These are phyloP conservation scores for Trichoderma oligosporum DNA, from an alignment of 2,329 filamentous ascomycete genomes.

Conservation along the genomic window DNA sequence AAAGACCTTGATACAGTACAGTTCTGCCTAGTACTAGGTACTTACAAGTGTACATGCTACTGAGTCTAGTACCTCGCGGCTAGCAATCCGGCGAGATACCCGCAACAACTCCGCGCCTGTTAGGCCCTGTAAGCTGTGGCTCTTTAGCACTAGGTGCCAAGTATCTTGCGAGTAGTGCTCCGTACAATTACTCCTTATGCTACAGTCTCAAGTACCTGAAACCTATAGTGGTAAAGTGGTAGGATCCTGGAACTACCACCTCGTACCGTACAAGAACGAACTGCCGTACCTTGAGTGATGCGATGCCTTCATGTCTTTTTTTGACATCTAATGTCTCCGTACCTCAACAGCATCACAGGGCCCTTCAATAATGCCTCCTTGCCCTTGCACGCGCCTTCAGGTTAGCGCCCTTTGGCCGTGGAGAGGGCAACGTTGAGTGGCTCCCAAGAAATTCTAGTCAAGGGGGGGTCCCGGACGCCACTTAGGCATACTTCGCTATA, in stretches of 20 bases:
- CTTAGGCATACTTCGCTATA: background rate
- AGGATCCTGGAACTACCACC: too few relatives aligned
- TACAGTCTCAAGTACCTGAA: background rate
- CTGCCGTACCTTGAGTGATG: too few relatives aligned
- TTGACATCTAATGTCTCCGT: too few relatives aligned
- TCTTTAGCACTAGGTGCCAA: background rate
- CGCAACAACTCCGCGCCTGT: background rate
- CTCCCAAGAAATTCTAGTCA: slow-evolving; percentile 1
- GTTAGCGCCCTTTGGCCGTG: slow-evolving; percentile 12
- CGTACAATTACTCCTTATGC: too few relatives aligned
- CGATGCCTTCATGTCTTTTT: too few relatives aligned
- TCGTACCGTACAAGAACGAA: too few relatives aligned
- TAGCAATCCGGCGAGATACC: slow-evolving; percentile 13
- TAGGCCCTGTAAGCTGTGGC: background rate
- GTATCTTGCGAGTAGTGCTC: background rate
- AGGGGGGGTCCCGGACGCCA: slow-evolving; percentile 11
- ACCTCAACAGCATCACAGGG: too few relatives aligned
- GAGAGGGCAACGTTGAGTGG: slow-evolving; percentile 11
- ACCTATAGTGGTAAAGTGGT: too few relatives aligned
- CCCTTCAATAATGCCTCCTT: too few relatives aligned
- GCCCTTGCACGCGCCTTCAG: too few relatives aligned
- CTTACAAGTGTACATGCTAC: background rate
- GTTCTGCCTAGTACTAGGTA: too few relatives aligned
- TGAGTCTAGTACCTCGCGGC: slow-evolving; percentile 11
- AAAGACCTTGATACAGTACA: too few relatives aligned